phyloP scores from a whole-genome alignment of 495 filamentous ascomycete species.

The Penicillium coprophilum region DNA sequence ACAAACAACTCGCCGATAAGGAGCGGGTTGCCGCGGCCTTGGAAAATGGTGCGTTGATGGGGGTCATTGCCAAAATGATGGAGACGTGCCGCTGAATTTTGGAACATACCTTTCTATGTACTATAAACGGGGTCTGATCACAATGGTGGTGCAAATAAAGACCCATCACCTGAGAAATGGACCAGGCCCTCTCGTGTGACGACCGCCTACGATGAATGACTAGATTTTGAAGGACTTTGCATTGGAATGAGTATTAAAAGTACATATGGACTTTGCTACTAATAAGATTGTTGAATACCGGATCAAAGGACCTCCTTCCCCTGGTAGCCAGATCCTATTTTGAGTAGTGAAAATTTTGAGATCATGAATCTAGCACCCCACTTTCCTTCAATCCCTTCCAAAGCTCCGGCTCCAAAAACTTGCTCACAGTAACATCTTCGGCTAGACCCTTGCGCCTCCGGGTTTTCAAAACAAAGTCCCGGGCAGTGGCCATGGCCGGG shows the following conservation, averaged over 20 bases:
- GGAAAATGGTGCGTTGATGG: slow-evolving; percentile 88
- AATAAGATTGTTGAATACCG: slow-evolving; percentile 16
- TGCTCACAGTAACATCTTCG: slow-evolving; percentile 92
- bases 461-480: slow-evolving; percentile 97
- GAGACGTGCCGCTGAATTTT: slow-evolving; percentile 64
- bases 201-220: slow-evolving; percentile 9
- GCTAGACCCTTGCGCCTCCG: slow-evolving; percentile 87
- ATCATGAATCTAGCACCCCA: slow-evolving; percentile 74
- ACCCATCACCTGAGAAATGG: not conserved
- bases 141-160: not conserved
- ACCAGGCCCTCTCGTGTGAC: slow-evolving; percentile 3
- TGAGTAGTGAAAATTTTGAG: not conserved
- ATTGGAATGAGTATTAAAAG: slow-evolving; percentile 19
- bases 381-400: slow-evolving; percentile 85
- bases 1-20: slow-evolving; percentile 94
- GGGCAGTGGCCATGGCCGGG: slow-evolving; percentile 76
- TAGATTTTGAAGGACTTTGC: slow-evolving; percentile 10
- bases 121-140: not conserved
- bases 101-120: not conserved
- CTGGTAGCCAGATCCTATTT: slow-evolving; percentile 8
- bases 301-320: slow-evolving; percentile 10
- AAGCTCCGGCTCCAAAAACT: slow-evolving; percentile 93
- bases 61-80: slow-evolving; percentile 89
- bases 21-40: slow-evolving; percentile 92
- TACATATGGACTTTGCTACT: slow-evolving; percentile 16